These are phyloP conservation scores for Phyllostachys edulis DNA, from an alignment of 176 grass and related monocot species.

Conservation along the genomic window DNA sequence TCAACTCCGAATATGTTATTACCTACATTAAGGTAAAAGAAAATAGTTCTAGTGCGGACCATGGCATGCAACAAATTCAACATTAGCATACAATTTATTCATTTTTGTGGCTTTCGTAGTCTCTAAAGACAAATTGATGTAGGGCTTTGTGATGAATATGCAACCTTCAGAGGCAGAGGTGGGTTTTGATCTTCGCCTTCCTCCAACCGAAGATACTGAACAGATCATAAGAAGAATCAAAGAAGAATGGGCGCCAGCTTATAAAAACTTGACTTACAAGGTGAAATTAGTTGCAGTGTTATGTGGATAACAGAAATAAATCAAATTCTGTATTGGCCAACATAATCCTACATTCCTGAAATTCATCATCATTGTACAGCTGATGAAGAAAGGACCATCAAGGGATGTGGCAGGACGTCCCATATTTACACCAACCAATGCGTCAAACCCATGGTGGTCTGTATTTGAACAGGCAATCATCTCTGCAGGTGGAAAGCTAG, in stretches of 20 bases:
- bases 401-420: constrained; percentile 47
- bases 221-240: constrained; percentile 68
- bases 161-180: constrained; percentile 98
- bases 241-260: constrained; percentile 85
- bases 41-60: not conserved
- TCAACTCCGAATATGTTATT: not conserved
- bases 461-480: constrained; percentile 64
- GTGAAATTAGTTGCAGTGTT: constrained; percentile 35
- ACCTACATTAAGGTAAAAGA: not conserved
- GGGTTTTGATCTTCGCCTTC: constrained; percentile 87
- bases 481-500: constrained; percentile 62
- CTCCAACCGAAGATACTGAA: constrained; percentile 72
- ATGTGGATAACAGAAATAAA: not conserved
- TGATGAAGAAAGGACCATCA: constrained; percentile 53
- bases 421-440: constrained; percentile 60
- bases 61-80: not conserved
- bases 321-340: not conserved
- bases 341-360: not conserved
- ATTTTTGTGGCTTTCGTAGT: not conserved
- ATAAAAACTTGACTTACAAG: constrained; percentile 81
- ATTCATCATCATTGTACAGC: constrained; percentile 34
- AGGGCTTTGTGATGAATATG: constrained; percentile 99
- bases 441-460: constrained; percentile 85
- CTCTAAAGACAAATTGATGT: constrained; percentile 35
- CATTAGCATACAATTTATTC: not conserved